These are phyloP conservation scores for Neurospora cerealis DNA, from an alignment of 495 filamentous ascomycete species.

Conservation along the genomic window DNA sequence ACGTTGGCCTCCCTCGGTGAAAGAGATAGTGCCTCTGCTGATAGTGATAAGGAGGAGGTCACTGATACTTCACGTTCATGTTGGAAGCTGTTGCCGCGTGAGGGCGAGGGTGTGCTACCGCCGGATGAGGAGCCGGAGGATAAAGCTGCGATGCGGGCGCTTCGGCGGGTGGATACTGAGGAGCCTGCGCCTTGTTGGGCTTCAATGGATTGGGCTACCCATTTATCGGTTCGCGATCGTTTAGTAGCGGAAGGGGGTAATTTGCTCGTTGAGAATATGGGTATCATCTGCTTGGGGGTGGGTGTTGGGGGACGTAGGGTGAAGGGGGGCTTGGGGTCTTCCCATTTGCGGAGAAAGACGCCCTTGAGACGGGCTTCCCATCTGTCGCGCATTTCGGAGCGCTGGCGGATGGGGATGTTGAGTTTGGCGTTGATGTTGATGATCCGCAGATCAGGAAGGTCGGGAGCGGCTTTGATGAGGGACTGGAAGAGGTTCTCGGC, in stretches of 20 bases:
- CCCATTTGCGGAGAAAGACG: slow-evolving; percentile 51
- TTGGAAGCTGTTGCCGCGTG: not conserved
- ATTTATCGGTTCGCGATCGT: not conserved
- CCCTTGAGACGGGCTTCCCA: slow-evolving; percentile 56
- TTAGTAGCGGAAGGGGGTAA: not conserved
- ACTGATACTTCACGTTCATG: not conserved
- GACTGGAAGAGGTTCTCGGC: slow-evolving; percentile 70
- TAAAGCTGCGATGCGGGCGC: slow-evolving; percentile 13
- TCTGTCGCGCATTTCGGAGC: slow-evolving; percentile 59
- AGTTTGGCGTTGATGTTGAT: slow-evolving; percentile 64
- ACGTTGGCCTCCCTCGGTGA: not conserved
- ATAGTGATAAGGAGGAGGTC: not conserved
- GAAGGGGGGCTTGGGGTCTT: slow-evolving; percentile 36
- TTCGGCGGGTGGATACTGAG: slow-evolving; percentile 12
- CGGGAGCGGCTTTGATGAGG: slow-evolving; percentile 55
- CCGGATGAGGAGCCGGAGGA: slow-evolving; percentile 10
- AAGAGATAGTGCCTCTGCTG: not conserved
- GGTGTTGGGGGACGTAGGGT: slow-evolving; percentile 12
- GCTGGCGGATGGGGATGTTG: slow-evolving; percentile 66
- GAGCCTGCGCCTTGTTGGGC: not conserved
- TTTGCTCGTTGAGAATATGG: not conserved
- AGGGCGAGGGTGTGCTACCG: not conserved
- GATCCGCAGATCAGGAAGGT: slow-evolving; percentile 51
- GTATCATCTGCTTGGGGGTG: slow-evolving; percentile 1
- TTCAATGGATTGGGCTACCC: not conserved